Percentiles rank a stretch among this genome's conserved stretches.
Evolutionary conservation across 148 eudicot genomes (phyloP).

Genomic region (Salicornia ramosissima): DNA sequence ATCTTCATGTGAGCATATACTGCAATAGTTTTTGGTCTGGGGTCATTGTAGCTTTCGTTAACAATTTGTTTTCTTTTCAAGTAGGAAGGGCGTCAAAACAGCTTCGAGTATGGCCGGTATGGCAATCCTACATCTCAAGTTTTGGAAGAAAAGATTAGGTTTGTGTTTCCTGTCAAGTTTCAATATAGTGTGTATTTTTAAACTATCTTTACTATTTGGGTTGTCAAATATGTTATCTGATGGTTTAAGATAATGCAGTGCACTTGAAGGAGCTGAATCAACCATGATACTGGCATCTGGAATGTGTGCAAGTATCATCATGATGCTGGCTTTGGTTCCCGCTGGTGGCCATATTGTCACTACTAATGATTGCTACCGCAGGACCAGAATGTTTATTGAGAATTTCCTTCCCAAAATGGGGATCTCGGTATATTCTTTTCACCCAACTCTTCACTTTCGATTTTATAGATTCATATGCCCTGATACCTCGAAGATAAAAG

Average conservation of each 20-base stretch:
- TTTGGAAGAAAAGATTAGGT: conserved; percentile 84
- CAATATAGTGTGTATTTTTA: too few species aligned
- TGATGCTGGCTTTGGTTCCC: conserved; percentile 87
- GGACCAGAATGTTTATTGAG: conserved; percentile 84
- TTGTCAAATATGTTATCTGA: not conserved
- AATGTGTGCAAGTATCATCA: conserved; percentile 88
- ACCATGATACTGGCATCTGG: conserved; percentile 84
- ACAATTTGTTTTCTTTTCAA: not conserved
- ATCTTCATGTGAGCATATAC: not conserved
- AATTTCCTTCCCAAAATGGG: conserved; percentile 86
- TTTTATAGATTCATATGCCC: not conserved
- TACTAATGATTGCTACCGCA: conserved; percentile 86
- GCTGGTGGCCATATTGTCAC: conserved; percentile 93
- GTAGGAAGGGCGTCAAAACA: conserved; percentile 70
- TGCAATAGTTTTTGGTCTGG: too few species aligned
- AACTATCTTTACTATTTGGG: conserved; percentile 2
- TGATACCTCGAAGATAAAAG: too few species aligned
- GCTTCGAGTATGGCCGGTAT: conserved; percentile 91
- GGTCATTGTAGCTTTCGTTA: not conserved
- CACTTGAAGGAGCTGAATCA: conserved; percentile 97
- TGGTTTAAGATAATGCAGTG: conserved; percentile 39
- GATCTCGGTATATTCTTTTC: conserved; percentile 44
- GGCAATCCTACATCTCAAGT: conserved; percentile 75
- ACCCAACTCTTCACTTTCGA: too few species aligned
- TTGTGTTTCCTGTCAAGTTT: conserved; percentile 4